Base-by-base conservation (phyloP, 192 early-diverging fungal genomes). In the Backusella macrospora region DNA sequence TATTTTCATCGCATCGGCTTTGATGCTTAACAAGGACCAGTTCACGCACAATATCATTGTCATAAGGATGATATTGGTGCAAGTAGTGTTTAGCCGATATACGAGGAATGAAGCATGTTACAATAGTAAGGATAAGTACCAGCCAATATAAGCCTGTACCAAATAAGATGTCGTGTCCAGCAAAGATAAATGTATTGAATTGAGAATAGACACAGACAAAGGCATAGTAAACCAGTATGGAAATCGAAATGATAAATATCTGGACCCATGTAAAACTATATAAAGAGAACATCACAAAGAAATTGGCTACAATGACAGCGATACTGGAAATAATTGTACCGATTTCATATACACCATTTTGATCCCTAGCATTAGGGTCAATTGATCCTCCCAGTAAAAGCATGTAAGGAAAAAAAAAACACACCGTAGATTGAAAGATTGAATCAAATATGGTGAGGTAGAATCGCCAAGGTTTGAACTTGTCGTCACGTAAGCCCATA, bases 41-140 rank as follows among this genome's bases (percentile, higher is more conserved):
- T 42, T 96, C 96, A 62, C 93, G 93, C 39, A 98, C 87, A 52
- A 98, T 88, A 34, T 96, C 91, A 10, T 90, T 89, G 79, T 98
- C 94, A 49, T 84, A 93, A 6, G 96, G 96, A 63, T 82, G 83
- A 78, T 92, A 87, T 40, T 90, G 87, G 45, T 93, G 91, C 5
- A 87, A 81, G 48, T 85, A 80, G 79, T 90, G 92, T 77, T 91
- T 90, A 38, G 85, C 83, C n/a, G 85, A 77, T 37, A 90, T 84
- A 42, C 93, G 90, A 23, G 96, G 96, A 71, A 94, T 72, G 79
- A 92, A 86, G 39, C 92, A 92, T 18, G 90, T 42, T 0, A 89
- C 59, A 1, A 89, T 78, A 0, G 86, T 85, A 23, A 96, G 73
- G 3, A 84, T 68, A 66, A 95, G 72, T 1, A 84, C 71, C n/a